These are phyloP conservation scores for Penicillium occitanis DNA, from an alignment of 2,329 filamentous ascomycete genomes.

Conservation along the genomic window DNA sequence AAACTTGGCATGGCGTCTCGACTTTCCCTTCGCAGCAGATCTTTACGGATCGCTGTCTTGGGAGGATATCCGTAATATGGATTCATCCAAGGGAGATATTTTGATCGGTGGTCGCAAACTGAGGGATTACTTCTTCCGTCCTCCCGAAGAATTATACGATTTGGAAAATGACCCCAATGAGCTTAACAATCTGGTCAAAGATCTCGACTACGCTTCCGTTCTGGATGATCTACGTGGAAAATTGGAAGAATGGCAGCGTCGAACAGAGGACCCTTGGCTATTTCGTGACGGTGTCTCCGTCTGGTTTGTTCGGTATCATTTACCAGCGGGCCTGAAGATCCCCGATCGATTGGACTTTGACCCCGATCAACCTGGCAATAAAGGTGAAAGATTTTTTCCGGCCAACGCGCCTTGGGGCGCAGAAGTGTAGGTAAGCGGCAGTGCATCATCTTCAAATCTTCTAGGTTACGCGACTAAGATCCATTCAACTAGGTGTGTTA, in stretches of 20 bases:
- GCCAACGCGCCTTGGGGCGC: constrained; percentile 9
- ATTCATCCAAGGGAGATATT: constrained; percentile 23
- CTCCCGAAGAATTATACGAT: constrained; percentile 51
- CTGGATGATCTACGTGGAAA: constrained; percentile 35
- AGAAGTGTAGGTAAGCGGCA: not conserved
- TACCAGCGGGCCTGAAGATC: constrained; percentile 21
- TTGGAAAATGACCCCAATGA: constrained; percentile 49
- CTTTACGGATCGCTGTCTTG: constrained; percentile 48
- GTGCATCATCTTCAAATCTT: too few species aligned
- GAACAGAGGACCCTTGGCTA: constrained; percentile 39
- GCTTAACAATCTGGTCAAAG: constrained; percentile 45
- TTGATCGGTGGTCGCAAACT: constrained; percentile 45
- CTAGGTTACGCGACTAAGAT: too few species aligned
- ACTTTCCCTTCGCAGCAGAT: constrained; percentile 52
- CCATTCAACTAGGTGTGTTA: too few species aligned
- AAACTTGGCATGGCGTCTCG: constrained; percentile 52
- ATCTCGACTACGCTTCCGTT: constrained; percentile 32
- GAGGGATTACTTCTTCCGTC: constrained; percentile 47
- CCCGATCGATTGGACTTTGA: constrained; percentile 28
- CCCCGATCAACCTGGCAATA: constrained; percentile 8
- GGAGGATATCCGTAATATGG: constrained; percentile 47
- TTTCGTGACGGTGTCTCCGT: constrained; percentile 28
- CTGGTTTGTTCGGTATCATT: constrained; percentile 14
- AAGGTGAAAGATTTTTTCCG: not conserved
- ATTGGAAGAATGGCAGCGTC: constrained; percentile 37